Conservation (phyloP, 176 grass and related monocot genomes). For the Dendrocalamus sinicus region DNA sequence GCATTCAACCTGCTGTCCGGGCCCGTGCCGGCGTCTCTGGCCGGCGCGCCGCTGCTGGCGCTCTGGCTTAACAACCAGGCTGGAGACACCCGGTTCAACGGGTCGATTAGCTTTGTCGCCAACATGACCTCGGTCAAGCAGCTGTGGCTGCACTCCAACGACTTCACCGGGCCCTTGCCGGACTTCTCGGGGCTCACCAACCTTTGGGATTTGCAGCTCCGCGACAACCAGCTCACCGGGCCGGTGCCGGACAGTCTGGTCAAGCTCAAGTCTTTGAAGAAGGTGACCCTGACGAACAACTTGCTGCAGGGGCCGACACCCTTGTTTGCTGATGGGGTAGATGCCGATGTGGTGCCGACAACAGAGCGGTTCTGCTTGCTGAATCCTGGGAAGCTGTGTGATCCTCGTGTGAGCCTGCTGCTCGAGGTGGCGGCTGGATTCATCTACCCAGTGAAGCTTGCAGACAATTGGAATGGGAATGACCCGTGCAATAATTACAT, state of each 20-base stretch:
- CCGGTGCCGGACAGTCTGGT: slow-evolving; percentile 58
- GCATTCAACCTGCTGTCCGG: slow-evolving; percentile 61
- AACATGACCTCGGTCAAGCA: slow-evolving; percentile 50
- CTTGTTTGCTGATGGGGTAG: slow-evolving; percentile 6
- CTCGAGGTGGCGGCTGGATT: slow-evolving; percentile 73
- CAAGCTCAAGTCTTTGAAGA: slow-evolving; percentile 53
- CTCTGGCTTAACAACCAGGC: slow-evolving; percentile 78
- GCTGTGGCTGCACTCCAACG: slow-evolving; percentile 84
- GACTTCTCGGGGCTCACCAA: slow-evolving; percentile 52
- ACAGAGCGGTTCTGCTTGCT: slow-evolving; percentile 58
- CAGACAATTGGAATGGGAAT: slow-evolving; percentile 63
- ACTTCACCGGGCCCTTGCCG: slow-evolving; percentile 73
- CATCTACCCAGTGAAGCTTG: slow-evolving; percentile 57
- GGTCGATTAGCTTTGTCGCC: slow-evolving; percentile 59
- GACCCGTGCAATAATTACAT: slow-evolving; percentile 52
- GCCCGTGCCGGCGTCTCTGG: slow-evolving; percentile 56
- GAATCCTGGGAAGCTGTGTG: slow-evolving; percentile 48
- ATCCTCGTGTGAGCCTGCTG: slow-evolving; percentile 67
- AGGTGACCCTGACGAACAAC: slow-evolving; percentile 63
- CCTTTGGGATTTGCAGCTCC: slow-evolving; percentile 60
- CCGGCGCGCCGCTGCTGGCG: slow-evolving; percentile 12
- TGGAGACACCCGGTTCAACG: background rate
- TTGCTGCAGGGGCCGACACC: slow-evolving; percentile 71
- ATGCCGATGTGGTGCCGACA: background rate
- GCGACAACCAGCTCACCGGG: slow-evolving; percentile 80